Evolutionary conservation across 805 yeast species (phyloP), one percentile per base, ranked within the genome.

Genomic region (Yarrowia keelungensis): DNA sequence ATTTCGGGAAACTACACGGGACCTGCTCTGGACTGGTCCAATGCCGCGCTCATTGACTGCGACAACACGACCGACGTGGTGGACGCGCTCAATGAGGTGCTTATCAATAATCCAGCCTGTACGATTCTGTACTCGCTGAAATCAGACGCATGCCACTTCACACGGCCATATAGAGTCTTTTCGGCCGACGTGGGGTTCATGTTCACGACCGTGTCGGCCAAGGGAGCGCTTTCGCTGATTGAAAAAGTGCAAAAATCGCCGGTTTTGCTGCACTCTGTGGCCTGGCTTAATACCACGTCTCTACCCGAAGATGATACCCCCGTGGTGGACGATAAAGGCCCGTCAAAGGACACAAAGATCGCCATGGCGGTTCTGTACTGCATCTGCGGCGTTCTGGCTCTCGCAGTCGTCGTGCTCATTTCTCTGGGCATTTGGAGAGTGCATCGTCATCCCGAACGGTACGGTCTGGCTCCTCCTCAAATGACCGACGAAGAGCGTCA

Each of bases 381-480:
- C 58, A 61, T 75, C 36, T 73, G 78, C 9, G 79, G 78, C 12
- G 46, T 77, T 9, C 69, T 76, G 4, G 76, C 77, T 2, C 69
- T 73, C 0, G 72, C 74, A 36, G 76, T 77, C 51, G 68, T 76
- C 41, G 68, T 75, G 32, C 69, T 78, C 39, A 73, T 77, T 32
- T 69, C 75, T 8, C 71, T 76, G 4, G 80, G 79, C n/a, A 77
- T 77, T 5, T 67, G 76, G 39, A 74, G 80, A 5, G 74, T 76
- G 11, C 79, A 76, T 47, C 71, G 76, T 26, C 78, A 78, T 61
- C 80, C 80, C 0, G 79, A 77, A 53, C 70, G 79, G 35, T 77
- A 77, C 65, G 77, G 77, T 8, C 54, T 74, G 38, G 68, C 59
- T 26, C 47, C 72, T 8, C 66, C 59, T 1, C 53, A 51, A 2